phyloP scores from a whole-genome alignment of 345 rosid species.

The Eucalyptus albens region DNA sequence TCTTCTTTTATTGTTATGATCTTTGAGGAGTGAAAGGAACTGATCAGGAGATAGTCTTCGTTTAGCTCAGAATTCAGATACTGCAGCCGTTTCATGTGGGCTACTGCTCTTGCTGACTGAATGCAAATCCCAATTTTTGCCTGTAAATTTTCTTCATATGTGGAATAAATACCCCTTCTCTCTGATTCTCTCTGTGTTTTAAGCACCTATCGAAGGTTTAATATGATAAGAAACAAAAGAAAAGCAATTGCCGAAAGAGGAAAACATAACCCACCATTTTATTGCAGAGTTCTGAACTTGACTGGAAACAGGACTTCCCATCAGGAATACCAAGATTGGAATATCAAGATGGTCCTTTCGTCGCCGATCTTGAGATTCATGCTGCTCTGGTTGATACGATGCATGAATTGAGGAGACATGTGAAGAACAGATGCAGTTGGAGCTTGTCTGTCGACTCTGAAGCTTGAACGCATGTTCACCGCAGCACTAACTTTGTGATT shows the following conservation, averaged over 20 bases:
- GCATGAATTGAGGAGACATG: not conserved
- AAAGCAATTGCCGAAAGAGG: not conserved
- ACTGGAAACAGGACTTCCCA: not conserved
- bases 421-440: not conserved
- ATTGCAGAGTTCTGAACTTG: not conserved
- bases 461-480: no score
- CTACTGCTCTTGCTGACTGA: not conserved
- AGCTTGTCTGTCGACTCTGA: not conserved
- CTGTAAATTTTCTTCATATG: not conserved
- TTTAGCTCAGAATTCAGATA: not conserved
- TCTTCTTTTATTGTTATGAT: not conserved
- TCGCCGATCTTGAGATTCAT: not conserved
- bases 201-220: not conserved
- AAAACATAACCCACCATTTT: not conserved
- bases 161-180: not conserved
- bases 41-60: not conserved
- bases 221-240: not conserved
- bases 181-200: not conserved
- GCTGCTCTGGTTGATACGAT: not conserved
- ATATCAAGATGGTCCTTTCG: not conserved
- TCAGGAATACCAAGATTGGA: not conserved
- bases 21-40: not conserved
- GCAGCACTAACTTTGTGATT: not conserved
- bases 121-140: not conserved
- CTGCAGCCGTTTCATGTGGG: not conserved